Evolutionary conservation across 306 rosid genomes (phyloP), one percentile per base, ranked within the genome.

Genomic region (Castanea mollissima): DNA sequence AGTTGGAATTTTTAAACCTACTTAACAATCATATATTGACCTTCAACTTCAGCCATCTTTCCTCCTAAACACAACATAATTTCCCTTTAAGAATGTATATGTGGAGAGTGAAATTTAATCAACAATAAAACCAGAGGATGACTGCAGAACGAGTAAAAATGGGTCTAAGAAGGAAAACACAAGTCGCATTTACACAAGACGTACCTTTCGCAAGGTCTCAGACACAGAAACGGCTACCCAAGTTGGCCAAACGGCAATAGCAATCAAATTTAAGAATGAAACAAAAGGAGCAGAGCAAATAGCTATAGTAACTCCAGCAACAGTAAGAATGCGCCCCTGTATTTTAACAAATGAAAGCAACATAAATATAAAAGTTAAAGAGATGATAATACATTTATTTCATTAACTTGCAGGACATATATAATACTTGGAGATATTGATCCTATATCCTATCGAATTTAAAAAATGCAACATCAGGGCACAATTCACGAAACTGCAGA

Each of bases 261-360:
- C 92, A 34, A 87, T 89, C 89, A 93, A 83, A 87, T 90, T 91
- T 75, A 85, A 83, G 81, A 93, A 86, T 78, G 96, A 93, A 84
- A 93, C 87, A 73, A 87, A 78, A 73, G 99, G 99, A 44, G 97
- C 69, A 57, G 98, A 86, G 71, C 98, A 91, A 78, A 93, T 91
- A 78, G 99, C 98, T 49, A 73, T 64, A 80, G 97, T 95, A 52
- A 95, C 93, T 80, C 99, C 99, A 34, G 97, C 96, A 83, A 87
- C 71, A 25, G 97, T 95, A 72, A 93, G 99, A 88, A 93, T 90
- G 67, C 88, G 98, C 34, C 99, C 99, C 99, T 93, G 92, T 76
- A 87, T 32, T 56, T 56, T 80, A 85, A 84, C 31, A 65, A 79
- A 73, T 27, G 20, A 83, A 82, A 77, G 57, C 13, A 69, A 62